Base-by-base conservation (phyloP, 1,284 basidiomycete genomes). In the Ganoderma lingzhi region DNA sequence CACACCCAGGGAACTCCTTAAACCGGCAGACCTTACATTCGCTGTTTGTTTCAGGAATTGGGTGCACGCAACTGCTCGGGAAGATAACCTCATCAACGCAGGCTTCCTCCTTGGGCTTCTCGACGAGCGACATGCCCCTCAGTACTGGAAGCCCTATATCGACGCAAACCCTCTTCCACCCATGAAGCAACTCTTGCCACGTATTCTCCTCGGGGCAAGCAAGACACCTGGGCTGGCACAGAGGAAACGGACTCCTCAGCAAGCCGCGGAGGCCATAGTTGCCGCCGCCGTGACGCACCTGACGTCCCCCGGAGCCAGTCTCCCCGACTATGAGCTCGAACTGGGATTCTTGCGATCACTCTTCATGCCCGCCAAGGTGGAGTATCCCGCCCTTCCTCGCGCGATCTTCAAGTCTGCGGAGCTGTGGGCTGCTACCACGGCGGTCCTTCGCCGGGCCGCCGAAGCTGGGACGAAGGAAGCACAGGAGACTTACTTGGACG, bases 11-110 rank as follows among this genome's bases (percentile, higher is more conserved):
- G 63, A 64, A 6, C 58, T 69, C 9, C 3, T 67, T 32, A 69
- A 67, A 55, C 68, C 70, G 3, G 62, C 68, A 28, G 70, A 71
- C 23, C 55, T 71, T 30, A 71, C 70, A 0, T 62, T 71, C 5
- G 63, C 70, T 1, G 66, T 71, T 9, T 56, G 28, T 9, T 69
- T 71, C 63, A 68, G 70, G n/a, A 64, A 67, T 30, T 71, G 70
- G 70, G 41, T 67, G 19, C 67, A 68, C 42, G 60, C 70, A 2
- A 71, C 64, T 5, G 41, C 53, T n/a, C 53, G 41, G 5, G 48
- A 64, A 23, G 65, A 66, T 9, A 28, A 14, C 35, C 45, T 10
- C 19, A 42, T 61, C 30, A 69, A 69, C 37, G 39, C 59, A 8
- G 39, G 15, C 39, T 37, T 65, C 35, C 60, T 65, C 5, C 30